Conservation (phyloP, 495 filamentous ascomycete genomes). For the Xylaria nigripes region DNA sequence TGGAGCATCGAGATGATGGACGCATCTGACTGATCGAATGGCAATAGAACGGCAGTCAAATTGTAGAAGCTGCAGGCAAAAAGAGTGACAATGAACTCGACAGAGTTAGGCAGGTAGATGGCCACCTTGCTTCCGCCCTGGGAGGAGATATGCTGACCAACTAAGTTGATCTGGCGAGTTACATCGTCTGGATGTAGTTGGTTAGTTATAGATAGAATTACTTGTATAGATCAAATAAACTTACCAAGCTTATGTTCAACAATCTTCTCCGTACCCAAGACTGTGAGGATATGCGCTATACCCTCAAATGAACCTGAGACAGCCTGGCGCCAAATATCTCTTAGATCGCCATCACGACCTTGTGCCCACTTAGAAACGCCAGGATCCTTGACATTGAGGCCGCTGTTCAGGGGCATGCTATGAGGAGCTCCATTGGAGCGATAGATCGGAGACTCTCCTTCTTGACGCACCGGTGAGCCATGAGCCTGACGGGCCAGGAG, state of each 20-base stretch:
- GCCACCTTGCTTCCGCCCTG: slow-evolving; percentile 71
- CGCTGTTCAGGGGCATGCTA: slow-evolving; percentile 70
- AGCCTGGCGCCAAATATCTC: slow-evolving; percentile 84
- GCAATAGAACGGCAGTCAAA: slow-evolving; percentile 71
- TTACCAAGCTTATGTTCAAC: slow-evolving; percentile 59
- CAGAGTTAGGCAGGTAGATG: slow-evolving; percentile 85
- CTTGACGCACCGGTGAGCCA: slow-evolving; percentile 67
- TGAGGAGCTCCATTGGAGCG: slow-evolving; percentile 74
- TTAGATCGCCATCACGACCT: slow-evolving; percentile 80
- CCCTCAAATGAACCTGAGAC: slow-evolving; percentile 54
- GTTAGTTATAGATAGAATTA: slow-evolving; percentile 3
- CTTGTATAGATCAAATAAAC: not conserved
- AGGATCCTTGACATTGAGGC: slow-evolving; percentile 77
- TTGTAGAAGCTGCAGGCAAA: slow-evolving; percentile 70
- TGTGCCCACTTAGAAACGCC: slow-evolving; percentile 72
- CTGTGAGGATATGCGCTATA: slow-evolving; percentile 66
- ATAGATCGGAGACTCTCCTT: slow-evolving; percentile 76
- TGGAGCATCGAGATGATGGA: slow-evolving; percentile 61
- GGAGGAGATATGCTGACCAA: slow-evolving; percentile 64
- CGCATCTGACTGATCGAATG: slow-evolving; percentile 64
- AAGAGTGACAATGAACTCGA: slow-evolving; percentile 66
- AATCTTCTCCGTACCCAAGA: slow-evolving; percentile 65
- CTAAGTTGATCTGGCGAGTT: slow-evolving; percentile 77
- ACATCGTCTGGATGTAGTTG: slow-evolving; percentile 50
- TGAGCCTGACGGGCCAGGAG: slow-evolving; percentile 78